Evolutionary conservation across 2,329 filamentous ascomycete species (phyloP).

Genomic region (Fusarium sp.): DNA sequence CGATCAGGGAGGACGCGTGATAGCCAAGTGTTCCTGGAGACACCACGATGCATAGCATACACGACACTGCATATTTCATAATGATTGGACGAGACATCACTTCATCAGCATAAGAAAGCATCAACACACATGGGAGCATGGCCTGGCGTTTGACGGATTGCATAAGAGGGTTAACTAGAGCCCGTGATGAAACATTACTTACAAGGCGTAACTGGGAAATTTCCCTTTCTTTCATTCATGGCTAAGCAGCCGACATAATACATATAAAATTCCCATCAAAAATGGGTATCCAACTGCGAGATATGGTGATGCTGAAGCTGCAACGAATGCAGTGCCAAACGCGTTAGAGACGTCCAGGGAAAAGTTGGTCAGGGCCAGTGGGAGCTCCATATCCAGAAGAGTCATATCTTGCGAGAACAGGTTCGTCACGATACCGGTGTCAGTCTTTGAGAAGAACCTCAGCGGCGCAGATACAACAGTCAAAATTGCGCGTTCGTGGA

Average conservation of each 20-base stretch:
- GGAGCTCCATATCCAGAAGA: constrained; percentile 52
- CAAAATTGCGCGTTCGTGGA: constrained; percentile 46
- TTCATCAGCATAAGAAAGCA: not conserved
- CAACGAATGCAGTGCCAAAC: constrained; percentile 57
- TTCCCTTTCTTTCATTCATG: not conserved
- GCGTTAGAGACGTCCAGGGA: constrained; percentile 28
- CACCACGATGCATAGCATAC: not conserved
- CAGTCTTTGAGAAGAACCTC: constrained; percentile 52
- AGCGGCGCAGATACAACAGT: constrained; percentile 51
- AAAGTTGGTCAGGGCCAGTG: constrained; percentile 45
- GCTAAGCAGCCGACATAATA: not conserved
- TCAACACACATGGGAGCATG: constrained; percentile 6
- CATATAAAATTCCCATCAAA: constrained; percentile 53
- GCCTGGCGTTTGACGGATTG: constrained; percentile 15
- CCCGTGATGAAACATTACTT: not conserved
- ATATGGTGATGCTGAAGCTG: constrained; percentile 53
- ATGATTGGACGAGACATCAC: constrained; percentile 23
- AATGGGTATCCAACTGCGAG: constrained; percentile 60
- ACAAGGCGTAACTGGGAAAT: constrained; percentile 4
- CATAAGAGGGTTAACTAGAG: not conserved
- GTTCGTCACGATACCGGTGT: constrained; percentile 53
- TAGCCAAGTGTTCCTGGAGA: not conserved
- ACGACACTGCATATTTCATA: constrained; percentile 9
- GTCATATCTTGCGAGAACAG: constrained; percentile 57
- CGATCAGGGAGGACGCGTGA: not conserved